phyloP scores from a whole-genome alignment of 352 stramenopile genomes.

The Globisporangium barbulae region DNA sequence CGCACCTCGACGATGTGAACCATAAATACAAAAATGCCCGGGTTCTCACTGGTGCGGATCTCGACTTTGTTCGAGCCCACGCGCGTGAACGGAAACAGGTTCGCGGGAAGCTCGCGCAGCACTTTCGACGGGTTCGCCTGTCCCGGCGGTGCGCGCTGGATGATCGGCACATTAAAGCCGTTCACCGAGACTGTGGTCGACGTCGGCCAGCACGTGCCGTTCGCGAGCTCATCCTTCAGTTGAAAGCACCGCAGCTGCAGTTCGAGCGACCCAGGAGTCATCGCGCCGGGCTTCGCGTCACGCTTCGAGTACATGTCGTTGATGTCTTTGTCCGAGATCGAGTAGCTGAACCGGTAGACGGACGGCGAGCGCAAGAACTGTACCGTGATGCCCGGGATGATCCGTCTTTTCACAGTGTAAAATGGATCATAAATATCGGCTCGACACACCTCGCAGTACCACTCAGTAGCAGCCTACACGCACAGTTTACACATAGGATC shows the following conservation, averaged over 20 bases:
- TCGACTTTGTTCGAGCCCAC: conserved; percentile 75
- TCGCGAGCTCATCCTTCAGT: conserved; percentile 65
- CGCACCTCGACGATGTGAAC: conserved; percentile 74
- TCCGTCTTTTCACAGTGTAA: conserved; percentile 50
- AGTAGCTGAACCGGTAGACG: conserved; percentile 62
- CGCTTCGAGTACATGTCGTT: conserved; percentile 64
- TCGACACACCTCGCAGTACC: conserved; percentile 75
- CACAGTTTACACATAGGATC: background rate
- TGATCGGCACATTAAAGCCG: conserved; percentile 62
- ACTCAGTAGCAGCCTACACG: conserved; percentile 40
- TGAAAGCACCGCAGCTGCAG: conserved; percentile 78
- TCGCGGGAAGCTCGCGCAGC: conserved; percentile 64
- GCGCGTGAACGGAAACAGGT: conserved; percentile 68
- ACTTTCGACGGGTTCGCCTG: conserved; percentile 83
- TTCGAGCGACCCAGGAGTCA: conserved; percentile 62
- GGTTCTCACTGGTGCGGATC: conserved; percentile 64
- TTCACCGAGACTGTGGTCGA: conserved; percentile 70
- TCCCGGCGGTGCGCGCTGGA: conserved; percentile 63
- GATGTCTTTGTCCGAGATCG: conserved; percentile 67
- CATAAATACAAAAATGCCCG: conserved; percentile 61
- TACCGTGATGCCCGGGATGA: conserved; percentile 54
- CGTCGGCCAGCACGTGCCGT: conserved; percentile 69
- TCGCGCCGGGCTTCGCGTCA: conserved; percentile 43
- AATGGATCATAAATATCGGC: conserved; percentile 73
- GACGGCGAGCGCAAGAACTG: conserved; percentile 51